Evolutionary conservation across 495 filamentous ascomycete genomes (phyloP), one percentile per base, ranked within the genome.

Genomic region (Viridothelium virens): DNA sequence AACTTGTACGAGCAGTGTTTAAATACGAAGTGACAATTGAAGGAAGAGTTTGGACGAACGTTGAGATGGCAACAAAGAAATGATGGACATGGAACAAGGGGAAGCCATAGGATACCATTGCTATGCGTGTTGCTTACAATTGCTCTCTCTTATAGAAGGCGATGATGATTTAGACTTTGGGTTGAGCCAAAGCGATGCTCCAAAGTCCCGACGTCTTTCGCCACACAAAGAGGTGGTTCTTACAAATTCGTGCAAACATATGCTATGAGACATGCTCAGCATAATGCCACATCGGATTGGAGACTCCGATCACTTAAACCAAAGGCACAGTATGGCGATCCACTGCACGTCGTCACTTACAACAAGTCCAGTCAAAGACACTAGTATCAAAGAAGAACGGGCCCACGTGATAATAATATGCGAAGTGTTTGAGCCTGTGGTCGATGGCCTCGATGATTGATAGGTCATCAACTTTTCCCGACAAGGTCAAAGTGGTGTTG

Each of bases 61-160:
- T 16, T 18, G 11, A 53, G 48, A 53, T 11, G 9, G 18, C 11
- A n/a, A 5, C 5, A 18, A 25, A 46, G 16, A 53, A 16, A 16
- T 53, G 18, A 3, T 36, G 3, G 31, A 31, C 5, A 59, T 31
- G 53, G 25, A 59, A 59, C 53, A 59, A 59, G 36, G 53, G 25
- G 36, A 59, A 36, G 53, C 53, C 53, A 18, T 59, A 34, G 36
- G 25, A 34, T 34, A 59, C 53, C 53, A 36, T 59, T 59, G n/a
- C 14, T 3, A 14, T 59, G 36, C 53, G 53, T 59, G 31, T 36
- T 36, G 53, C 53, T 59, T 59, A 59, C 53, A 59, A 59, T 59
- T 59, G 53, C 25, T 10, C 7, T 36, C 36, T 7, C 11, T 36
- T 10, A 7, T 11, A 18, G 31, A 36, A 31, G 5, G 31, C 36